These are phyloP conservation scores for Globisporangium irregulare DNA, from an alignment of 352 stramenopile species.

Conservation along the genomic window DNA sequence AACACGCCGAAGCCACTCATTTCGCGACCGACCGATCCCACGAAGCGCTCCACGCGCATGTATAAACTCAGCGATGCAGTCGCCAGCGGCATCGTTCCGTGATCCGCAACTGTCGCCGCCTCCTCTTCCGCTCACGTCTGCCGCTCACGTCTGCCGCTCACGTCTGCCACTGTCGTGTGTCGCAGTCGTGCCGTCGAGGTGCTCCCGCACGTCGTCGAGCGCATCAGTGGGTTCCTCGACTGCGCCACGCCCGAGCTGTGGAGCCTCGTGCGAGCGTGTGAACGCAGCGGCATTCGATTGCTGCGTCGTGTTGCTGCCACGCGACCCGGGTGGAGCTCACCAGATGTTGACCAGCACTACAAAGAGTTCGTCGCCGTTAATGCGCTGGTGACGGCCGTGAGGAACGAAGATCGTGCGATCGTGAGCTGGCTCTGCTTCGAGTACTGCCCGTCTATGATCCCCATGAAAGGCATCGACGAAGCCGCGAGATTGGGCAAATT, in stretches of 20 bases:
- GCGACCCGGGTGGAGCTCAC: neutral
- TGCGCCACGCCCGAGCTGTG: neutral
- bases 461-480: neutral
- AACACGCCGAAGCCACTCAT: neutral
- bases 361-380: neutral
- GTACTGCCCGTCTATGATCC: neutral
- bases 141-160: neutral
- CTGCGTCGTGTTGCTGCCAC: slow-evolving; percentile 1
- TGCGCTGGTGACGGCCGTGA: neutral
- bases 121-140: neutral
- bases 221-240: slow-evolving; percentile 6
- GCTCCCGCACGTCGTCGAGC: neutral
- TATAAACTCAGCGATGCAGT: neutral
- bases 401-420: neutral
- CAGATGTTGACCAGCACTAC: neutral
- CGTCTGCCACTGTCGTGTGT: slow-evolving; percentile 1
- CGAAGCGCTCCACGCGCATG: neutral
- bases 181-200: neutral
- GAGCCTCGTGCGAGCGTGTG: neutral
- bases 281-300: neutral
- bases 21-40: neutral
- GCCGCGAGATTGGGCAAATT: neutral
- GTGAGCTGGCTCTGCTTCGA: neutral
- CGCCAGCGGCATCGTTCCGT: neutral
- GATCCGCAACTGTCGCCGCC: neutral